Evolutionary conservation across 1,139 yeast species (phyloP).

Genomic region (Kodamaea fungicola): DNA sequence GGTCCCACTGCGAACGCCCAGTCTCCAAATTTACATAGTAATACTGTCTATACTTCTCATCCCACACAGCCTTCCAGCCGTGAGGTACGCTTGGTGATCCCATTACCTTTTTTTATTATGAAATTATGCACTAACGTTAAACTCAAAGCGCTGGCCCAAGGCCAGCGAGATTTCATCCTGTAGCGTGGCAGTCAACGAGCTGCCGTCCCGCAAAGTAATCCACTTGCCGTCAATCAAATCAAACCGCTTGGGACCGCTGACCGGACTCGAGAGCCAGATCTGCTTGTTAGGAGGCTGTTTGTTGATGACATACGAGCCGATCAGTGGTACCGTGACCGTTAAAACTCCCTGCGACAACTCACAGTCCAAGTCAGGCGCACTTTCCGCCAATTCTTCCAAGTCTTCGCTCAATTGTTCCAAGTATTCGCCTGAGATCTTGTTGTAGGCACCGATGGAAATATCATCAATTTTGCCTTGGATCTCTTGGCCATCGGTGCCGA

Average conservation of each 20-base stretch:
- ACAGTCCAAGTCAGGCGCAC: slow-evolving; percentile 61
- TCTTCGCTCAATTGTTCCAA: slow-evolving; percentile 62
- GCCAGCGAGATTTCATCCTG: slow-evolving; percentile 46
- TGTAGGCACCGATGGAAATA: slow-evolving; percentile 51
- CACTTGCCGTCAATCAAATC: slow-evolving; percentile 58
- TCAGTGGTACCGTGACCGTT: slow-evolving; percentile 60
- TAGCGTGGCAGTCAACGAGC: slow-evolving; percentile 45
- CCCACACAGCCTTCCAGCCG: slow-evolving; percentile 31
- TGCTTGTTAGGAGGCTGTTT: slow-evolving; percentile 94
- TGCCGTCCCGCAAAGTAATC: slow-evolving; percentile 59
- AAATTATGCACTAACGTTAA: slow-evolving; percentile 16
- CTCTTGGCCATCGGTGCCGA: slow-evolving; percentile 48
- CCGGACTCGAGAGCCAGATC: slow-evolving; percentile 87
- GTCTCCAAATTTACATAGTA: slow-evolving; percentile 22
- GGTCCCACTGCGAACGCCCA: slow-evolving; percentile 23
- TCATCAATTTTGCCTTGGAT: slow-evolving; percentile 50
- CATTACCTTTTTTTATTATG: neutral
- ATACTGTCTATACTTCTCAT: slow-evolving; percentile 22
- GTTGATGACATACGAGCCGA: slow-evolving; percentile 83
- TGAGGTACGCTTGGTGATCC: slow-evolving; percentile 17
- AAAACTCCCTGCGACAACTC: slow-evolving; percentile 83
- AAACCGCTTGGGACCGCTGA: slow-evolving; percentile 82
- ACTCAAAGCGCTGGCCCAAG: slow-evolving; percentile 20
- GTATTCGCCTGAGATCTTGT: slow-evolving; percentile 54
- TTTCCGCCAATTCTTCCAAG: slow-evolving; percentile 61